Evolutionary conservation across 257 asterid species (phyloP).

Genomic region (Ballota nigra): DNA sequence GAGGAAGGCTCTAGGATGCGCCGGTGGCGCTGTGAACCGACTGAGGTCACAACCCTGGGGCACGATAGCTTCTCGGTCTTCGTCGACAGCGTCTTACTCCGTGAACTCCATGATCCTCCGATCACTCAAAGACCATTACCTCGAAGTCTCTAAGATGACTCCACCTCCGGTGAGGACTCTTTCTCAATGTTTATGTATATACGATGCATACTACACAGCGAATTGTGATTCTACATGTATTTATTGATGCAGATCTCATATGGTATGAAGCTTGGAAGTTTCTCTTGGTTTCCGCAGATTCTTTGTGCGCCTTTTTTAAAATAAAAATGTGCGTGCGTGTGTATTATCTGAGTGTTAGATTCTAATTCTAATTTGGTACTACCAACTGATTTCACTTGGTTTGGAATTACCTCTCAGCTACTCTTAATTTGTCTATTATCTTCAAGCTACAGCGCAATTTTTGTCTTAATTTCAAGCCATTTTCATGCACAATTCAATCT

Average conservation of each 20-base stretch:
- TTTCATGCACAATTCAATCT: not conserved
- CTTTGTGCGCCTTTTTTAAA: not conserved
- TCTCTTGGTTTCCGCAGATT: not conserved
- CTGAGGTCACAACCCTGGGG: conserved; percentile 35
- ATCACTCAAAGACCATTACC: conserved; percentile 88
- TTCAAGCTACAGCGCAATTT: not conserved
- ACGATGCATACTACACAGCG: too few relatives aligned
- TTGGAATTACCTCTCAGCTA: not conserved
- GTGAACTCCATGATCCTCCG: conserved; percentile 77
- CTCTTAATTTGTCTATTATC: not conserved
- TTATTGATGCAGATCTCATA: not conserved
- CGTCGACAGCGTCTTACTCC: conserved; percentile 48
- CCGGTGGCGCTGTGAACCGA: conserved; percentile 42
- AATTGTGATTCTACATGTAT: not conserved
- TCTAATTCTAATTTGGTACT: not conserved
- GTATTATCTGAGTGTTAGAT: not conserved
- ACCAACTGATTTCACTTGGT: not conserved
- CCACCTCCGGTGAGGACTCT: conserved; percentile 74
- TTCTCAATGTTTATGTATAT: not conserved
- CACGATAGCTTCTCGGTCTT: conserved; percentile 35
- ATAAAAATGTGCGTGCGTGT: not conserved
- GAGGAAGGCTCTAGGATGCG: conserved; percentile 45
- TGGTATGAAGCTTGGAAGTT: not conserved
- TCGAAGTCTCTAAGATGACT: conserved; percentile 79
- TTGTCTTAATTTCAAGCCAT: not conserved